Conservation (phyloP, 352 stramenopile genomes). For the Phytophthora citrophthora region DNA sequence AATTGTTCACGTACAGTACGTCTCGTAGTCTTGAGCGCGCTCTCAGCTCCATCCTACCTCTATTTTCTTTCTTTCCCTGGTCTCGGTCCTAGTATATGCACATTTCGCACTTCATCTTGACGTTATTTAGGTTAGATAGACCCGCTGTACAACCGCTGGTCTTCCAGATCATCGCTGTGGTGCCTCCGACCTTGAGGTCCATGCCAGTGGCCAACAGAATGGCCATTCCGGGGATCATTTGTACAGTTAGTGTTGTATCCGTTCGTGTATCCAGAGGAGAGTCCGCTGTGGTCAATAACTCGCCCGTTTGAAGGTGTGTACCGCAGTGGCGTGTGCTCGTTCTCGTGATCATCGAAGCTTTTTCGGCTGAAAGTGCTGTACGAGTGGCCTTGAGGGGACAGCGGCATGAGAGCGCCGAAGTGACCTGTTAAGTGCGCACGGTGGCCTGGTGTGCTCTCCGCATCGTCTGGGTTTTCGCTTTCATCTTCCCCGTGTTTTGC, state of each 20-base stretch:
- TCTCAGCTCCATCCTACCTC: constrained; percentile 23
- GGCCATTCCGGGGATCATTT: constrained; percentile 23
- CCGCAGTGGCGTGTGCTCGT: constrained; percentile 48
- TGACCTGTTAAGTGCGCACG: constrained; percentile 61
- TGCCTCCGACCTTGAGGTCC: constrained; percentile 29
- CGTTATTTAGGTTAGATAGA: constrained; percentile 31
- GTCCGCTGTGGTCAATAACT: constrained; percentile 24
- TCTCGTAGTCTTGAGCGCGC: constrained; percentile 4
- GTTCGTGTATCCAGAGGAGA: constrained; percentile 20
- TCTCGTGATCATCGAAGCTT: constrained; percentile 58
- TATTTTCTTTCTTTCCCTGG: constrained; percentile 27
- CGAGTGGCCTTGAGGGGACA: constrained; percentile 58
- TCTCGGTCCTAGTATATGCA: constrained; percentile 29
- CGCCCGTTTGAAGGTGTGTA: constrained; percentile 32
- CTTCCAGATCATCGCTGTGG: constrained; percentile 27
- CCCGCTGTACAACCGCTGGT: constrained; percentile 37
- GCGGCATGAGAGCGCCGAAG: constrained; percentile 83
- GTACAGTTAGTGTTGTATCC: constrained; percentile 19
- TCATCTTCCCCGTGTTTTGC: constrained; percentile 79
- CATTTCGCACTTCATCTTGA: background rate
- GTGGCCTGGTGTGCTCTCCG: constrained; percentile 44
- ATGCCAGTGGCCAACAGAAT: constrained; percentile 28
- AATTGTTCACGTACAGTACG: constrained; percentile 28
- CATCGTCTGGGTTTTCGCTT: constrained; percentile 34
- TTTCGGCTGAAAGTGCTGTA: constrained; percentile 49